Evolutionary conservation across 371 early-diverging fungal species (phyloP), one percentile per base, ranked within the genome.

Genomic region (Mucor racemosus): DNA sequence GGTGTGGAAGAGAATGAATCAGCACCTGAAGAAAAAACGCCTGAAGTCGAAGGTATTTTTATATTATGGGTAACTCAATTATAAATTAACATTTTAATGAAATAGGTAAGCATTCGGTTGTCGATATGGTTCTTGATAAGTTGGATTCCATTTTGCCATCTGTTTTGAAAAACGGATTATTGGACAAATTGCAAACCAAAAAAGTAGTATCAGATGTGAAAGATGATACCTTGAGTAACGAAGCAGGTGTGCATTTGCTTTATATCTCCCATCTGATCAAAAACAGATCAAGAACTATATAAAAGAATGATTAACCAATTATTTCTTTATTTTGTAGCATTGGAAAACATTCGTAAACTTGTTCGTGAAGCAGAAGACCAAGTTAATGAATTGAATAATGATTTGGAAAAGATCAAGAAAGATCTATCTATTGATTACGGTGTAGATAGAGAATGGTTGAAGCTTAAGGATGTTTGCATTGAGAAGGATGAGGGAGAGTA

Each of bases 401-500:
- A 84, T 6, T 69, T 85, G 40, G 65, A 67, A 5, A 73, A 80
- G 11, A 71, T 82, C 39, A 70, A 76, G 1, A 71, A 73, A 7
- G 78, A 91, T 40, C 66, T 92, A 15, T 41, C 64, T 7, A 75
- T 72, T 15, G 92, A 94, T 72, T 82, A 87, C 60, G 94, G 93
- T 8, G 59, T 65, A 5, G 76, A 86, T 7, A 75, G 81, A 42
- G 84, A 88, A 55, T 93, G 87, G 79, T 76, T 88, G 46, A 75
- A 84, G 14, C 62, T 94, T 0, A 80, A 85, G 42, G 88, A 88
- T 38, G 67, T 89, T 26, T 96, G 97, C 81, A 79, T 88, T 63
- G 84, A 83, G 10, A 80, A 81, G 36, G 84, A 91, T 64, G 81
- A 87, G 10, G 87, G 90, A 61, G 95, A 96, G 86, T 92, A 89